Evolutionary conservation across 2,329 filamentous ascomycete genomes (phyloP), one percentile per base, ranked within the genome.

Genomic region (Clonostachys solani): DNA sequence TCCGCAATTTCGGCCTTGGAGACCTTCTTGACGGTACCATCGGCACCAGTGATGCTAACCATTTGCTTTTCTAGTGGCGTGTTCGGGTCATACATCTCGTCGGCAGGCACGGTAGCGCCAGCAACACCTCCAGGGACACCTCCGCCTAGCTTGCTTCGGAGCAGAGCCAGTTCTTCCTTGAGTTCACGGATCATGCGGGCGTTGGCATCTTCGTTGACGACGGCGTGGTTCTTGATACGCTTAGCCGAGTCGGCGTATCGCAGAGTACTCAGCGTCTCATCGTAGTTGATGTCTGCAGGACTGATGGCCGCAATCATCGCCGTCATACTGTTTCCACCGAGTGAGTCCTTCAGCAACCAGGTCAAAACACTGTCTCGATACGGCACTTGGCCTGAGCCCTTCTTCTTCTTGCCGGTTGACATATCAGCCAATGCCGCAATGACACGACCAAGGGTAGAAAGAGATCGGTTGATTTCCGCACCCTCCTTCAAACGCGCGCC

Each of bases 251-350:
- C 92, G 47, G 95, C 94, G 67, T 99, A 99, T 60, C 95, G 84
- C 29, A 99, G 77, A 1, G 94, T 99, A 63, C 92, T 94, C 16
- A 99, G 77, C 1, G 95, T 99, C 68, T 99, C 94, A 55, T 99
- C 94, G 62, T 95, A 97, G 69, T 99, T 99, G 73, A 97, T 97
- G 68, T 99, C 94, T 47, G 94, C 94, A 5, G 94, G 94, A 60
- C 92, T 96, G 62, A 99, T 96, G 45, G 92, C 92, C 44, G 94
- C 95, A 75, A 99, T 99, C 95, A 99, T 99, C 50, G 94, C 94
- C 19, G 94, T 99, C 89, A 97, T 92, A 65, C 92, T 97, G 76
- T 99, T 99, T 60, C 94, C 94, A 63, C 94, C 94, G 6, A 99
- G 72, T 5, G 92, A 97, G 65, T 99, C 95, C 63, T 99, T 99